Evolutionary conservation across 768 basidiomycete genomes (phyloP), one percentile per base, ranked within the genome.

Genomic region (Gautieria morchelliformis): DNA sequence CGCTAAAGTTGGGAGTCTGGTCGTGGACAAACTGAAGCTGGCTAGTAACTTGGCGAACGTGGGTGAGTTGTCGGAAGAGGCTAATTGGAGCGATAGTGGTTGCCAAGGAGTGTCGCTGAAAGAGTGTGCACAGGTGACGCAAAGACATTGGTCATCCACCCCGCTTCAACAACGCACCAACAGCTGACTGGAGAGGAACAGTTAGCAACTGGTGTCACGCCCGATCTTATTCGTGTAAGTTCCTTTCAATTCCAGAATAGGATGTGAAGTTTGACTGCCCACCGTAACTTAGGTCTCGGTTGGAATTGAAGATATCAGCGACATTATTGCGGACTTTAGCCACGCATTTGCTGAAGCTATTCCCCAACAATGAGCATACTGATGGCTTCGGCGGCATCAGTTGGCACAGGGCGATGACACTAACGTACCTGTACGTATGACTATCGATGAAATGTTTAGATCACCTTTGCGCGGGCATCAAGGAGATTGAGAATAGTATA

Each of bases 81-180:
- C 37, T 3, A 50, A 48, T 17, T 49, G 20, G 20, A n/a, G 10
- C 2, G 24, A 10, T 1, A 30, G 14, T 17, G 12, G 2, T 32
- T 39, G 12, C 17, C 37, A 17, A 15, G 40, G 37, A 30, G 19
- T 9, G 11, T 30, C 17, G 17, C 22, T 41, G 27, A 40, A 40
- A n/a, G 33, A 19, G 14, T 44, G 27, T 10, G 4, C 56, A 61
- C 27, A 37, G 68, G 68, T n/a, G 68, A 68, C 44, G 64, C 84
- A n/a, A 89, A 90, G 71, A 88, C 84, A 7, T 77, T 91, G 15
- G 84, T 87, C 41, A 87, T 90, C 58, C 85, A 87, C 64, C 87
- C 89, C 1, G 85, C 83, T 5, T 78, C 79, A 22, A 89, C 89
- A 22, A 91, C 89, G 0, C 89, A 92, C 64, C 74, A 81, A 40